Base-by-base conservation (phyloP, 371 early-diverging fungal genomes). In the Blakeslea trispora region DNA sequence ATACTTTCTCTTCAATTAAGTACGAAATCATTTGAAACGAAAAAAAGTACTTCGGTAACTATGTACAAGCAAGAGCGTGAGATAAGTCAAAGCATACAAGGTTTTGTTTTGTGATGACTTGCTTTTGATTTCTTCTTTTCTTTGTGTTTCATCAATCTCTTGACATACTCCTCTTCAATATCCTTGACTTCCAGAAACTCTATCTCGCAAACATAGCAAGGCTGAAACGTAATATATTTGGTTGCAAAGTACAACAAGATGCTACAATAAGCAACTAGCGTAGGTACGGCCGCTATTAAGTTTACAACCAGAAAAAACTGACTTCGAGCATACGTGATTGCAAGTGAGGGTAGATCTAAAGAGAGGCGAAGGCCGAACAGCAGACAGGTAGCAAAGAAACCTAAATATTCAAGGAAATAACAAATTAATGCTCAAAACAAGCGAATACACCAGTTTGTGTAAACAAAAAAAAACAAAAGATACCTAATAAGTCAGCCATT, bases 151-250 rank as follows among this genome's bases (percentile, higher is more conserved):
- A 61, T 45, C 11, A 79, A 42, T 3, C 34, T 13, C 18, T 55
- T 62, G 14, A 76, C 77, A 47, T 79, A 79, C 11, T 57, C 45
- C 32, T 79, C 80, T 39, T 79, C 80, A 18, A 74, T 64, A 43
- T 70, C 75, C 32, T 64, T 31, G 0, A 76, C 71, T 44, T 76
- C 65, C 18, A 72, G 54, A 53, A 67, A 72, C 10, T 52, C 52
- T 0, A 66, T 31, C 7, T 55, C 66, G 18, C 77, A 79, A 1
- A 64, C 1, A 34, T 32, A 50, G 24, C 77, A 76, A 0, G 66
- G 41, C 15, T 61, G 53, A 46, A 61, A 79, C 0, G 61, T 57
- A 5, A 76, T 41, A 3, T 35, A 40, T 21, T 69, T 45, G 9
- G 59, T 47, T 2, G 68, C 13, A 50, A 79, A 79, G 35, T 64